Base-by-base conservation (phyloP, 176 grass and related monocot genomes). In the Oryza nivara region DNA sequence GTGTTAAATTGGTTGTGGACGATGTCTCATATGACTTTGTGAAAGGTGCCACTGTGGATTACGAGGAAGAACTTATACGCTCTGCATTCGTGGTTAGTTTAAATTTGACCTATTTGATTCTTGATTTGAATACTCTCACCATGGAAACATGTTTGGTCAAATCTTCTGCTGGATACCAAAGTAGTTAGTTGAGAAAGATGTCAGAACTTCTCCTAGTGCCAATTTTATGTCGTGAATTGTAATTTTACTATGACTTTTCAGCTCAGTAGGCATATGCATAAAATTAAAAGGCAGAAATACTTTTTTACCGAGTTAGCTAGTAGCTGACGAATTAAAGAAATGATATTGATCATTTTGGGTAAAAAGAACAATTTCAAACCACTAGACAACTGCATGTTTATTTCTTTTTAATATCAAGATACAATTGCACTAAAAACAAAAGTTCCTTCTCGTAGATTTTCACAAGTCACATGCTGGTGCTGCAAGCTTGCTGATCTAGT, bases 21-120 rank as follows among this genome's bases (percentile, higher is more conserved):
- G 84, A 86, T 68, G 82, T 93, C 52, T 98, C 96, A 28, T 95
- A 93, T 67, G 96, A 98, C 66, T 98, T 98, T 72, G 91, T 98
- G 34, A 95, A 98, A 93, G 96, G 96, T 46, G 85, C 93, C 6
- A 90, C 92, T 34, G 41, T 98, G 13, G 96, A 98, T 90, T 98
- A 95, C 20, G 96, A 66, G 22, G 93, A 95, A 45, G 96, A 98
- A 88, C 83, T 98, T 54, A 95, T 95, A 67, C 85, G 91, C 52
- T 93, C 96, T 5, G 91, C 91, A 25, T 98, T 98, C 13, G 83
- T 90, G 93, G 93, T 98, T 84, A 86, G 88, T 83, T 83, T 52
- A 23, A 77, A 38, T 12, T 65, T 76, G 74, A 56, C 6, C 48
- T 47, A 1, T 70, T 75, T 15, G 19, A 67, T 81, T 47, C 8